Evolutionary conservation across 768 basidiomycete species (phyloP).

Genomic region (Naganishia vaughanmartiniae): DNA sequence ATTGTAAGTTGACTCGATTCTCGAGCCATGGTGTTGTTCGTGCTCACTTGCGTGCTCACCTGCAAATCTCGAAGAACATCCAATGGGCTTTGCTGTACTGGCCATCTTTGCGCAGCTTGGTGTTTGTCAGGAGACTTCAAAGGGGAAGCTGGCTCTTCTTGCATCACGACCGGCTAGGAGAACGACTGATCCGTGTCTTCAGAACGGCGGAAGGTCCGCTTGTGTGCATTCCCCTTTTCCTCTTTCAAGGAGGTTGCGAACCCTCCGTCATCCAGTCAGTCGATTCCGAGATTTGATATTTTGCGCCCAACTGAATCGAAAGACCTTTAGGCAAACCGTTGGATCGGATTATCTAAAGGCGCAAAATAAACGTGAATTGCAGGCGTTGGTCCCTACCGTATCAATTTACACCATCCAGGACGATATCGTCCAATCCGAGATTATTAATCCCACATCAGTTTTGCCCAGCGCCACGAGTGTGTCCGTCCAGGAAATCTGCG

Average conservation of each 20-base stretch:
- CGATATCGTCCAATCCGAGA: slow-evolving; percentile 44
- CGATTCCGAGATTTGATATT: neutral
- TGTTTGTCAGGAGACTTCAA: slow-evolving; percentile 41
- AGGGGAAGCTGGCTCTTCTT: slow-evolving; percentile 28
- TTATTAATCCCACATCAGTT: slow-evolving; percentile 32
- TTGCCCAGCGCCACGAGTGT: slow-evolving; percentile 35
- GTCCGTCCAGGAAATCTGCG: slow-evolving; percentile 35
- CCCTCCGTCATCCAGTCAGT: slow-evolving; percentile 39
- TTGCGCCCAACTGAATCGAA: neutral
- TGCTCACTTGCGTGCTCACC: neutral
- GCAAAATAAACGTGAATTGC: slow-evolving; percentile 35
- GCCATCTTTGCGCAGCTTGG: slow-evolving; percentile 36
- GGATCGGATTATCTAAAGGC: slow-evolving; percentile 42
- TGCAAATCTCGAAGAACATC: slow-evolving; percentile 15
- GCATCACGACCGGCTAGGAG: neutral
- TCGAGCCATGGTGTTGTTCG: no score
- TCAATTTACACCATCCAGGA: slow-evolving; percentile 40
- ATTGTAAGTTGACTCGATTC: slow-evolving; percentile 10
- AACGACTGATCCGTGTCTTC: neutral
- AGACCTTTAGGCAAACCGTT: slow-evolving; percentile 31
- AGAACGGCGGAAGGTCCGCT: slow-evolving; percentile 35
- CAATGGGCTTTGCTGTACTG: slow-evolving; percentile 42
- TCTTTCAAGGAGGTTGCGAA: slow-evolving; percentile 37
- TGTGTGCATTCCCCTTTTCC: slow-evolving; percentile 28
- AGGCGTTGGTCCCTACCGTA: slow-evolving; percentile 42